Evolutionary conservation across 176 grass and related monocot species (phyloP), one percentile per base, ranked within the genome.

Genomic region (Carex kokanica): DNA sequence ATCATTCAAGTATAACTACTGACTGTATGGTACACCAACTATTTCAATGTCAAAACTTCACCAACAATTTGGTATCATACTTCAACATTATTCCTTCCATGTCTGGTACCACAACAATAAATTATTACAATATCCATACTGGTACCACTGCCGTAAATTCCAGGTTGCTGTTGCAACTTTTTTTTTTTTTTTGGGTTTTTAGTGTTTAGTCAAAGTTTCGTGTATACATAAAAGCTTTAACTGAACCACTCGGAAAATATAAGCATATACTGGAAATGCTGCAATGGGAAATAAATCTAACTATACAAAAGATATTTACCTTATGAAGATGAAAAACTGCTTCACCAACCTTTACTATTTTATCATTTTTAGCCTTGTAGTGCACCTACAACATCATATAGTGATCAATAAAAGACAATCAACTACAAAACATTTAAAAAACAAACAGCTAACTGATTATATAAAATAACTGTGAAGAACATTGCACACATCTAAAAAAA

Each of bases 341-440:
- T 13, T 88, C 88, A 53, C 80, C 85, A 86, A 94, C 88, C 62
- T 83, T 59, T 34, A 94, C 81, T 72, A 81, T 91, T 63, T 92
- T 82, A 86, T 97, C 94, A 88, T 92, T 97, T 88, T 90, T 86
- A 97, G 94, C 47, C 94, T 92, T 43, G 92, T 94, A 51, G 90
- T 90, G 80, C 90, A 94, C 94, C 94, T 97, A 80, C 40, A 88
- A 77, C 31, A 84, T 38, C 7, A 83, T 13, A 84, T 43, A 89
- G 61, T 82, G 67, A 45, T 32, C 55, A 82, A 86, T 81, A 51
- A 34, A 31, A 15, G 31, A 78, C 34, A n/a, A 69, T 78, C 2
- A 57, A 83, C 56, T 58, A 57, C 20, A 23, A 23, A 52, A 31
- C 6, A 65, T 78, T 27, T 20, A 64, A 81, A 70, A 80, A 29